Percentiles rank a stretch among this genome's conserved stretches.
phyloP scores from a whole-genome alignment of 768 basidiomycete species.

The Collybia mongolica region DNA sequence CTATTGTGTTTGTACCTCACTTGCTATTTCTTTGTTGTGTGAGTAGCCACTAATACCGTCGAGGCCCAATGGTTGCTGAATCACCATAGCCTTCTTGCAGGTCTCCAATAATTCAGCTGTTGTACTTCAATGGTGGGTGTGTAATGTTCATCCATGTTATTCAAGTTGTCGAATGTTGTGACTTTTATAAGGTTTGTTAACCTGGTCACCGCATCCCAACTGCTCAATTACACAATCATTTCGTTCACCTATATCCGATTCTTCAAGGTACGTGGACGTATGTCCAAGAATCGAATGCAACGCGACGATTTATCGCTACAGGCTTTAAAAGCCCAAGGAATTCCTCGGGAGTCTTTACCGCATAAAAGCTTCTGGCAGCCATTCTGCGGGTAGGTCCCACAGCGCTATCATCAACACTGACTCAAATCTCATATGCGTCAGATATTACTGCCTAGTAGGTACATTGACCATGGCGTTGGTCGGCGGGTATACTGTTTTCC shows the following conservation, averaged over 20 bases:
- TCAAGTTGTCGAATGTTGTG: background rate
- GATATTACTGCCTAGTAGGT: conserved; percentile 45
- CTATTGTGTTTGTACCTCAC: conserved; percentile 44
- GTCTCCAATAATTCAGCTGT: conserved; percentile 45
- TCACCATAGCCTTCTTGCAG: conserved; percentile 40
- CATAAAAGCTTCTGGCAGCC: conserved; percentile 49
- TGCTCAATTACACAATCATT: conserved; percentile 46
- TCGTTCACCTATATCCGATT: conserved; percentile 48
- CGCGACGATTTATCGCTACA: conserved; percentile 10
- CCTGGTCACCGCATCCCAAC: conserved; percentile 45
- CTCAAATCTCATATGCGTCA: conserved; percentile 9
- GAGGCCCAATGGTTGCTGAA: background rate
- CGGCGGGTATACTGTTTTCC: conserved; percentile 47
- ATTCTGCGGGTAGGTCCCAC: conserved; percentile 38
- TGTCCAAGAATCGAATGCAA: background rate
- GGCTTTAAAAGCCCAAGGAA: conserved; percentile 44
- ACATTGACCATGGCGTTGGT: conserved; percentile 47
- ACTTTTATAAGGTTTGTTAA: conserved; percentile 40
- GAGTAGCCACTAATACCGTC: conserved; percentile 7
- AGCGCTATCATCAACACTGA: background rate
- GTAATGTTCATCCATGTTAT: background rate
- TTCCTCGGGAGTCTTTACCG: conserved; percentile 41
- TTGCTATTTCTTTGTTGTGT: conserved; percentile 38
- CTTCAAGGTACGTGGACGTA: conserved; percentile 30
- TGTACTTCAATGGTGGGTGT: conserved; percentile 42